Evolutionary conservation across 2,329 filamentous ascomycete genomes (phyloP).

Genomic region (Epichloe brachyelytri): DNA sequence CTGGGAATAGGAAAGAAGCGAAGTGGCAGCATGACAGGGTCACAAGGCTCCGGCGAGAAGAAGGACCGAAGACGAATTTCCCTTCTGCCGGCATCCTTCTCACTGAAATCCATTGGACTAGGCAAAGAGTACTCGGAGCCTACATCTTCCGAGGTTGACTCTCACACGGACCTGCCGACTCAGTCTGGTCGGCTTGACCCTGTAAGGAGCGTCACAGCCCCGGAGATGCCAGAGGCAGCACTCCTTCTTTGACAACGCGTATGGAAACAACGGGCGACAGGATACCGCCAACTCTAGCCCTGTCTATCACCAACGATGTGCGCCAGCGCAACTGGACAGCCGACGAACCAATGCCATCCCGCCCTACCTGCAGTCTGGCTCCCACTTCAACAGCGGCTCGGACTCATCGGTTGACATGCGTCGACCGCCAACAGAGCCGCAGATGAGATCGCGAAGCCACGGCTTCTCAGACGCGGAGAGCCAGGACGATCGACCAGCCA

Average conservation of each 20-base stretch:
- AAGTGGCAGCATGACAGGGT: slow-evolving; percentile 51
- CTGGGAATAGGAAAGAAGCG: slow-evolving; percentile 57
- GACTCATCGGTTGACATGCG: slow-evolving; percentile 40
- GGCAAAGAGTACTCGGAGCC: slow-evolving; percentile 33
- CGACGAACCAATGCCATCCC: slow-evolving; percentile 31
- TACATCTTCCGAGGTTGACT: slow-evolving; percentile 31
- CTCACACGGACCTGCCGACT: slow-evolving; percentile 40
- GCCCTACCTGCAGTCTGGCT: slow-evolving; percentile 30
- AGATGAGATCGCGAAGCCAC: slow-evolving; percentile 30
- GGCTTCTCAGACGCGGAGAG: slow-evolving; percentile 30
- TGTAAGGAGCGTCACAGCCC: slow-evolving; percentile 20
- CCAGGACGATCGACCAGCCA: slow-evolving; percentile 26
- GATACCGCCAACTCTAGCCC: slow-evolving; percentile 22
- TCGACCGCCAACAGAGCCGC: slow-evolving; percentile 25
- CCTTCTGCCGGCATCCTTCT: slow-evolving; percentile 51
- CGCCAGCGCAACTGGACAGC: slow-evolving; percentile 26
- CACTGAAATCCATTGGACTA: slow-evolving; percentile 50
- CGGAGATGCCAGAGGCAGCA: slow-evolving; percentile 22
- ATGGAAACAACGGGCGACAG: slow-evolving; percentile 24
- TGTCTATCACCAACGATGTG: slow-evolving; percentile 29
- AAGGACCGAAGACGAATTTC: slow-evolving; percentile 55
- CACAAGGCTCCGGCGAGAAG: slow-evolving; percentile 44
- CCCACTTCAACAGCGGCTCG: slow-evolving; percentile 36
- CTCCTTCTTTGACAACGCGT: slow-evolving; percentile 27
- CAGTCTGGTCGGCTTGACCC: slow-evolving; percentile 28